phyloP scores from a whole-genome alignment of 306 rosid species.

The Gastrolobium bilobum region DNA sequence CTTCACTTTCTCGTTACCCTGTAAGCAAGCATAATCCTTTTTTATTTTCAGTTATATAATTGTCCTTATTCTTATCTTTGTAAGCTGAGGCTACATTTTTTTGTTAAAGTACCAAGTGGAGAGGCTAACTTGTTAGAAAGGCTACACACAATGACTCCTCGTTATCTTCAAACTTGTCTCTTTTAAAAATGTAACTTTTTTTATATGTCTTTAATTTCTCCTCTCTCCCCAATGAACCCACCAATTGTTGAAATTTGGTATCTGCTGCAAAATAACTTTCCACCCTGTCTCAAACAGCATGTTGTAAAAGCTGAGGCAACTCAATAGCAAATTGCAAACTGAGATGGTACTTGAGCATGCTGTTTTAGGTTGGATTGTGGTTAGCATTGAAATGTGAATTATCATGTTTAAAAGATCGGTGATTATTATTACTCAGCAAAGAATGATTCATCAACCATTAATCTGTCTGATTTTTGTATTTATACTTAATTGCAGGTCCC shows the following conservation, averaged over 20 bases:
- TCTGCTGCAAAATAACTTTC: background rate
- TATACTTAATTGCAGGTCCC: constrained; percentile 61
- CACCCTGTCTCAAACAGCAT: constrained; percentile 1
- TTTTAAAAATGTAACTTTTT: background rate
- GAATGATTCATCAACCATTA: constrained; percentile 16
- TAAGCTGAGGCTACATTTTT: background rate
- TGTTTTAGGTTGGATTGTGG: constrained; percentile 21
- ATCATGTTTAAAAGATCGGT: constrained; percentile 7
- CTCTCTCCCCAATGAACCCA: background rate
- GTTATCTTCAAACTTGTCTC: background rate
- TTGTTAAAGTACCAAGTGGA: no score
- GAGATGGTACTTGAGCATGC: background rate
- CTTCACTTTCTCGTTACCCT: constrained; percentile 64
- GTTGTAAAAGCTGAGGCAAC: constrained; percentile 22
- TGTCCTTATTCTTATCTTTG: background rate
- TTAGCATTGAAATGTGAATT: constrained; percentile 24
- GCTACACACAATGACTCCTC: background rate
- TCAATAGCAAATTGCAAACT: background rate
- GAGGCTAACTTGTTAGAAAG: background rate
- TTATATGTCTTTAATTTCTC: background rate
- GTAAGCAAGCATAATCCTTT: constrained; percentile 54
- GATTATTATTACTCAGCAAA: background rate
- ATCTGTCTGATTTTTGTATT: background rate
- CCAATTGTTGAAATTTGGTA: background rate
- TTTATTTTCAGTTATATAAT: background rate